Percentiles rank a stretch among this genome's conserved stretches.
phyloP scores from a whole-genome alignment of 202 grass and related monocot species.

The Carex sylvatica region DNA sequence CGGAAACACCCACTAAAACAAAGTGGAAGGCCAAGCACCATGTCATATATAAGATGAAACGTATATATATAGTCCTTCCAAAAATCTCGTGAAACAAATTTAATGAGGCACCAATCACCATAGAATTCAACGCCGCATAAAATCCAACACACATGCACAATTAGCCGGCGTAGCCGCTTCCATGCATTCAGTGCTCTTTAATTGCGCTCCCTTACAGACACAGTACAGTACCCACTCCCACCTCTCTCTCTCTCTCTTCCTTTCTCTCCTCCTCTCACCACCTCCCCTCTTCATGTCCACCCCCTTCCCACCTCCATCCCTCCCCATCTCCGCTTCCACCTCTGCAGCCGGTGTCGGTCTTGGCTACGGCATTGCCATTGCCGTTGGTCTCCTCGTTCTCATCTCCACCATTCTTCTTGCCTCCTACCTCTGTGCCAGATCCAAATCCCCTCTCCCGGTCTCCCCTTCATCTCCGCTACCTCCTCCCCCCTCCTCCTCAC shows the following conservation, averaged over 20 bases:
- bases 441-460: constrained; percentile 37
- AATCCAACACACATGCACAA: background rate
- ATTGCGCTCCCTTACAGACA: background rate
- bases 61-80: background rate
- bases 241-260: background rate
- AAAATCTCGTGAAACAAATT: background rate
- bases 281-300: constrained; percentile 6
- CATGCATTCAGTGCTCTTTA: constrained; percentile 23
- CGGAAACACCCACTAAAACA: no score
- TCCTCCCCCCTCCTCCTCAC: background rate
- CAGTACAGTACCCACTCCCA: background rate
- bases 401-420: constrained; percentile 77
- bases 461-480: background rate
- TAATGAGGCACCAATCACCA: background rate
- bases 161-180: constrained; percentile 9
- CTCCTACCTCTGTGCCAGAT: constrained; percentile 57
- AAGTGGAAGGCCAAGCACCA: no score
- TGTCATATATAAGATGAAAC: no score
- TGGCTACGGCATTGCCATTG: constrained; percentile 72
- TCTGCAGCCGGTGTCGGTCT: constrained; percentile 40
- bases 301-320: constrained; percentile 10
- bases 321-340: constrained; percentile 11
- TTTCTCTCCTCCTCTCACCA: background rate
- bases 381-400: constrained; percentile 58
- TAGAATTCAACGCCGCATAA: background rate